Evolutionary conservation across 2,329 filamentous ascomycete genomes (phyloP), one percentile per base, ranked within the genome.

Genomic region (Pseudogymnoascus destructans): DNA sequence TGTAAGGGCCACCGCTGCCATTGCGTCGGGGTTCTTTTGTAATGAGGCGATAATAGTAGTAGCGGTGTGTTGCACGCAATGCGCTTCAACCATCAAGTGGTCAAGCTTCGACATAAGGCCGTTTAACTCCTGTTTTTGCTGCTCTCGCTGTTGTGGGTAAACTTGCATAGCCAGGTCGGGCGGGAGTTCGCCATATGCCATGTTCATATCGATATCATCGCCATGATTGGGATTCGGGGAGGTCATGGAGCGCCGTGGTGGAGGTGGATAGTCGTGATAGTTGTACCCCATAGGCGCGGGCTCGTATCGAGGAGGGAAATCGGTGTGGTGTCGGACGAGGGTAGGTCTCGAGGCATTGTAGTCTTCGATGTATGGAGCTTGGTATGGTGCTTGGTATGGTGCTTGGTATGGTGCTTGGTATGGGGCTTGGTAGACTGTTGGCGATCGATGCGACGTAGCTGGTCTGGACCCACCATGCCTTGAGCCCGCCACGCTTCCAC

Each of bases 1-100:
- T 0, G 92, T 91, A 30, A 98, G 79, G 0, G 91, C 95, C 1
- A 98, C 92, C 7, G 93, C 92, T 1, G 93, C 93, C 57, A 96
- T 89, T 2, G 89, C 88, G 63, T 98, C 89, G 0, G 93, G 91
- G 70, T 85, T 92, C 76, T 83, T 81, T 67, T 89, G 85, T 3
- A 91, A 74, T 63, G 89, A 86, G 46, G 85, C 75, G 65, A 98
- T 95, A 62, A 89, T 95, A 57, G 86, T 79, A 0, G 82, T 84
- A 4, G 88, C 92, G 1, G 86, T 87, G 70, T 95, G 84, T 62
- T 95, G 90, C 25, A 95, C 69, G 72, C 91, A 96, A 64, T 96
- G 84, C 15, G 88, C 89, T 71, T 97, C 91, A 63, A 92, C 83
- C 2, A 97, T 77, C 1, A 96, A 76, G 54, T 75, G 73, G 69